Evolutionary conservation across 768 basidiomycete species (phyloP).

Genomic region (Coprinellus micaceus): DNA sequence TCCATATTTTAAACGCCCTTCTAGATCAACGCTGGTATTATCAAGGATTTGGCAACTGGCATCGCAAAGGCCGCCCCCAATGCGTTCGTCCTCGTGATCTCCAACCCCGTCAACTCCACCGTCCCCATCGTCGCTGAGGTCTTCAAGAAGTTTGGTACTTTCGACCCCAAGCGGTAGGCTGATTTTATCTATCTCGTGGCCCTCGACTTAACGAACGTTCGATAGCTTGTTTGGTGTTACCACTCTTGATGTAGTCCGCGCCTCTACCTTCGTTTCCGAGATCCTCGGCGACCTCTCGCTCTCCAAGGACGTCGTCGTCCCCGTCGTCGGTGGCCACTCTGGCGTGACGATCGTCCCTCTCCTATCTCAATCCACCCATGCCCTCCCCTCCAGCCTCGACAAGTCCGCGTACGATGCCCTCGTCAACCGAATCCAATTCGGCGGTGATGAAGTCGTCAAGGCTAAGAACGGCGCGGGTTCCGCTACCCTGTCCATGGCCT

Average conservation of each 20-base stretch:
- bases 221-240: slow-evolving; percentile 93
- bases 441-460: slow-evolving; percentile 97
- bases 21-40: slow-evolving; percentile 97
- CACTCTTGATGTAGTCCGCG: slow-evolving; percentile 94
- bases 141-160: slow-evolving; percentile 88
- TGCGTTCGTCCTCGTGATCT: slow-evolving; percentile 93
- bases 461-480: slow-evolving; percentile 94
- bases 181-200: slow-evolving; percentile 1
- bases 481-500: slow-evolving; percentile 96
- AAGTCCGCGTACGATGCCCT: slow-evolving; percentile 52
- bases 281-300: slow-evolving; percentile 61
- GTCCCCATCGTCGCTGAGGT: slow-evolving; percentile 96
- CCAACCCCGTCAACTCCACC: slow-evolving; percentile 99
- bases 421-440: slow-evolving; percentile 87
- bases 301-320: slow-evolving; percentile 64
- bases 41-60: slow-evolving; percentile 87
- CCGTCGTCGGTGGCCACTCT: slow-evolving; percentile 94
- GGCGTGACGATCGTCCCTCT: slow-evolving; percentile 95
- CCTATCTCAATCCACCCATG: slow-evolving; percentile 83
- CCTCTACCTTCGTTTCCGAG: slow-evolving; percentile 94
- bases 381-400: slow-evolving; percentile 59
- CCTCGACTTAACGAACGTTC: background rate
- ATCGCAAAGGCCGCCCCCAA: slow-evolving; percentile 83
- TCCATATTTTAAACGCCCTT: slow-evolving; percentile 2
- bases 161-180: slow-evolving; percentile 87